Evolutionary conservation across 148 eudicot genomes (phyloP).

Genomic region (Chenopodium suecicum): DNA sequence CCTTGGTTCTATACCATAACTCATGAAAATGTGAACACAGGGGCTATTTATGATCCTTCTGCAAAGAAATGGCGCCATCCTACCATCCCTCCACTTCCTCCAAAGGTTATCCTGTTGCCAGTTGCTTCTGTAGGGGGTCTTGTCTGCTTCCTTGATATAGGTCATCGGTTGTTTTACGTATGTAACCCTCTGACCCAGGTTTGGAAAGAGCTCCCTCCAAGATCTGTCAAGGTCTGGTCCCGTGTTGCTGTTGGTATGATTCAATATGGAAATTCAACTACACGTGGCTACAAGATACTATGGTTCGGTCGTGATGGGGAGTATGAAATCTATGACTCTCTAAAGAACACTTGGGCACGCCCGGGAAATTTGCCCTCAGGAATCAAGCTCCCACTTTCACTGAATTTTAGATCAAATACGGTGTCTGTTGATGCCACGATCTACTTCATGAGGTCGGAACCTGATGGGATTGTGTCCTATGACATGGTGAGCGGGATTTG

Average conservation of each 20-base stretch:
- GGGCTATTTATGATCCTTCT: conserved; percentile 76
- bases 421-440: conserved; percentile 48
- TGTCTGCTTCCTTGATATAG: conserved; percentile 74
- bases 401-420: conserved; percentile 76
- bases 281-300: conserved; percentile 59
- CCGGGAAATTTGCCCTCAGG: conserved; percentile 54
- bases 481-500: conserved; percentile 55
- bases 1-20: conserved; percentile 90
- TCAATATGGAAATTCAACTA: conserved; percentile 37
- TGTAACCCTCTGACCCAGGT: conserved; percentile 80
- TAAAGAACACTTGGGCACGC: conserved; percentile 53
- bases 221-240: conserved; percentile 80
- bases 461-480: conserved; percentile 84
- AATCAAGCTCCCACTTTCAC: conserved; percentile 65
- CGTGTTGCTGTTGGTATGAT: conserved; percentile 86
- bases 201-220: conserved; percentile 75
- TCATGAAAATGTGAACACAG: conserved; percentile 61
- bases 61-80: conserved; percentile 81
- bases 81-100: conserved; percentile 53
- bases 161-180: conserved; percentile 63
- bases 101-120: conserved; percentile 62
- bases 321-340: conserved; percentile 76
- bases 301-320: conserved; percentile 89
- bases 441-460: conserved; percentile 75
- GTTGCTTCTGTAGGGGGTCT: conserved; percentile 96